These are phyloP conservation scores for Arthrobotrys entomopaga DNA, from an alignment of 2,329 filamentous ascomycete species.

Conservation along the genomic window DNA sequence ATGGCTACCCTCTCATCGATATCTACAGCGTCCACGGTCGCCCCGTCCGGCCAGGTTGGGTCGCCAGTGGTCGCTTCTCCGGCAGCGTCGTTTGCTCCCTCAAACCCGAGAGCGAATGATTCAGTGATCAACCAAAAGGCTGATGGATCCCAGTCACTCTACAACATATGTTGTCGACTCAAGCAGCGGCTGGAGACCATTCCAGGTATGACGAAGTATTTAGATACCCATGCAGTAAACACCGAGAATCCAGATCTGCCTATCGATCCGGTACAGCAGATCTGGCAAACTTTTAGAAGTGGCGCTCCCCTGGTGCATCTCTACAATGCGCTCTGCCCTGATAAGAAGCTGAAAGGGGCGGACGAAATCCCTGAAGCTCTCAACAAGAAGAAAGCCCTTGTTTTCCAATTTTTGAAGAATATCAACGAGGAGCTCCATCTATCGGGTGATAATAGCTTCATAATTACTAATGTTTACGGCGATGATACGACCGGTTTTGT, in stretches of 20 bases:
- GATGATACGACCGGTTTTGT: conserved; percentile 97
- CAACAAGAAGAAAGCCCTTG: conserved; percentile 84
- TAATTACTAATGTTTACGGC: conserved; percentile 88
- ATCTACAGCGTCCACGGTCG: conserved; percentile 54
- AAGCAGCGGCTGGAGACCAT: conserved; percentile 84
- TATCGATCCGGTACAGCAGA: conserved; percentile 83
- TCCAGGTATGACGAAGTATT: conserved; percentile 74
- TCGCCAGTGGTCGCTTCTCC: conserved; percentile 56
- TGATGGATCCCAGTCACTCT: conserved; percentile 88
- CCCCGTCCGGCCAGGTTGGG: conserved; percentile 16
- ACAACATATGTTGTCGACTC: conserved; percentile 90
- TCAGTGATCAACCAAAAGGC: conserved; percentile 94
- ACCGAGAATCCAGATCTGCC: conserved; percentile 75
- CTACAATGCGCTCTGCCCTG: conserved; percentile 84
- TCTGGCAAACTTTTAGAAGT: conserved; percentile 87
- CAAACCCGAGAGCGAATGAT: conserved; percentile 57
- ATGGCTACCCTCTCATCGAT: conserved; percentile 55
- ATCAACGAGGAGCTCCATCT: conserved; percentile 85
- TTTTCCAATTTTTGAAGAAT: conserved; percentile 88
- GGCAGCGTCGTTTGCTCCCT: conserved; percentile 55
- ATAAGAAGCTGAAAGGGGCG: conserved; percentile 74
- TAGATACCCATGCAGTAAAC: conserved; percentile 67
- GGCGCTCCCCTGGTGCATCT: conserved; percentile 87
- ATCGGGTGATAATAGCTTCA: conserved; percentile 83
- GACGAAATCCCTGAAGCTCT: conserved; percentile 69